A percentile compares a stretch with the other conserved stretches of the same genome.
Evolutionary conservation across 225 moss, liverwort and hornwort species (phyloP).

Genomic region (Ulota crispa): DNA sequence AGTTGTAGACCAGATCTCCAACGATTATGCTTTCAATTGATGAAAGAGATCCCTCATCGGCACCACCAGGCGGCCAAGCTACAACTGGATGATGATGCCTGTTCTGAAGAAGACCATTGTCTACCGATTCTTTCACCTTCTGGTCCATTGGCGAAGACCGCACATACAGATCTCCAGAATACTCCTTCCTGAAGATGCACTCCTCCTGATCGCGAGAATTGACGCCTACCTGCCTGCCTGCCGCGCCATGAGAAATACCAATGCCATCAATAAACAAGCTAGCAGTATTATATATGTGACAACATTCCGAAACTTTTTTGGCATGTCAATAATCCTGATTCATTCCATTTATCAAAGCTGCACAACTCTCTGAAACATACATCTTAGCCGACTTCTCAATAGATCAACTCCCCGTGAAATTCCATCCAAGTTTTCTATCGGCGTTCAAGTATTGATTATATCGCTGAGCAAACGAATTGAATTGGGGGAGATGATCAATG

Average conservation of each 20-base stretch:
- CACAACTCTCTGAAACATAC: no score
- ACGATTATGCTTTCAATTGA: constrained; percentile 62
- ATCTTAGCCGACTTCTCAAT: no score
- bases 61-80: constrained; percentile 62
- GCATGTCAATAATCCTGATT: constrained; percentile 23
- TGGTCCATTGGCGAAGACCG: constrained; percentile 60
- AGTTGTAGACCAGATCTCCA: constrained; percentile 49
- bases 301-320: not conserved
- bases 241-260: constrained; percentile 37
- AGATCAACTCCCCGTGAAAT: no score
- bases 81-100: constrained; percentile 53
- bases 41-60: constrained; percentile 71
- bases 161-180: constrained; percentile 52
- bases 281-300: not conserved
- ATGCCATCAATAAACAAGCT: constrained; percentile 24
- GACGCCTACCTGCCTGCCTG: constrained; percentile 45
- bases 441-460: not conserved
- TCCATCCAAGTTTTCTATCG: no score
- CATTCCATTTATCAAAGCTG: no score
- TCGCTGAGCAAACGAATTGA: not conserved
- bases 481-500: constrained; percentile 2
- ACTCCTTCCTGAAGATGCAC: constrained; percentile 32
- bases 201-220: constrained; percentile 35
- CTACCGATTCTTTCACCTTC: constrained; percentile 51
- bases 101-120: constrained; percentile 52